Evolutionary conservation across 2,329 filamentous ascomycete genomes (phyloP).

Genomic region (Apiospora hydei): DNA sequence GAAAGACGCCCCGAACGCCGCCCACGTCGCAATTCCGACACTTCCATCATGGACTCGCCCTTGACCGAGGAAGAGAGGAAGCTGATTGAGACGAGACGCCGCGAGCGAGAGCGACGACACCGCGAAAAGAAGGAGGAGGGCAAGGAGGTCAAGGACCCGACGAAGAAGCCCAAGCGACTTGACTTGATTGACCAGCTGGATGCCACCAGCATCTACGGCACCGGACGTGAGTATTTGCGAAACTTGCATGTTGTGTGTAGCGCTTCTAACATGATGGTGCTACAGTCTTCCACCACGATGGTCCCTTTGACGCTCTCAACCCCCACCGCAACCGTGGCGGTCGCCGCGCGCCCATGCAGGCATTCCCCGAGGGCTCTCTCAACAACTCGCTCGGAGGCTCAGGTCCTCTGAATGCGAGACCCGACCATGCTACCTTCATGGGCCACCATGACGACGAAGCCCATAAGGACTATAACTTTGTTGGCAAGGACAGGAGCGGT

Average conservation of each 20-base stretch:
- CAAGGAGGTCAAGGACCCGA: slow-evolving; percentile 55
- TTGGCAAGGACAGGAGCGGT: slow-evolving; percentile 37
- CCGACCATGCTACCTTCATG: slow-evolving; percentile 89
- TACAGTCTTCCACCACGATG: slow-evolving; percentile 94
- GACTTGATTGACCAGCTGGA: slow-evolving; percentile 97
- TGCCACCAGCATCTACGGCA: slow-evolving; percentile 94
- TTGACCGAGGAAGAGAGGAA: slow-evolving; percentile 67
- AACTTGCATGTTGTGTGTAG: slow-evolving; percentile 22
- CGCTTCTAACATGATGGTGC: slow-evolving; percentile 23
- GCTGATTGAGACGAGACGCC: slow-evolving; percentile 54
- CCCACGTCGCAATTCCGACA: slow-evolving; percentile 79
- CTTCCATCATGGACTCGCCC: slow-evolving; percentile 71
- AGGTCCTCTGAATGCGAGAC: slow-evolving; percentile 80
- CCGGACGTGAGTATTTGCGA: slow-evolving; percentile 71
- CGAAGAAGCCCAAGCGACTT: slow-evolving; percentile 57
- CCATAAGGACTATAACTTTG: slow-evolving; percentile 76
- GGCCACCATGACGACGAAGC: slow-evolving; percentile 82
- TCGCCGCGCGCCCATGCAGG: slow-evolving; percentile 90
- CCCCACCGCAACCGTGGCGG: slow-evolving; percentile 89
- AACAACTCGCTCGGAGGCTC: slow-evolving; percentile 92
- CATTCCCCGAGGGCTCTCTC: slow-evolving; percentile 88
- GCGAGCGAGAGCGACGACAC: slow-evolving; percentile 59
- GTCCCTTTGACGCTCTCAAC: slow-evolving; percentile 95
- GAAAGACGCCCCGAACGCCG: slow-evolving; percentile 50
- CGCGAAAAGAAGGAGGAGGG: slow-evolving; percentile 46